These are phyloP conservation scores for Aureobasidium melanogenum DNA, from an alignment of 2,329 filamentous ascomycete species.

Conservation along the genomic window DNA sequence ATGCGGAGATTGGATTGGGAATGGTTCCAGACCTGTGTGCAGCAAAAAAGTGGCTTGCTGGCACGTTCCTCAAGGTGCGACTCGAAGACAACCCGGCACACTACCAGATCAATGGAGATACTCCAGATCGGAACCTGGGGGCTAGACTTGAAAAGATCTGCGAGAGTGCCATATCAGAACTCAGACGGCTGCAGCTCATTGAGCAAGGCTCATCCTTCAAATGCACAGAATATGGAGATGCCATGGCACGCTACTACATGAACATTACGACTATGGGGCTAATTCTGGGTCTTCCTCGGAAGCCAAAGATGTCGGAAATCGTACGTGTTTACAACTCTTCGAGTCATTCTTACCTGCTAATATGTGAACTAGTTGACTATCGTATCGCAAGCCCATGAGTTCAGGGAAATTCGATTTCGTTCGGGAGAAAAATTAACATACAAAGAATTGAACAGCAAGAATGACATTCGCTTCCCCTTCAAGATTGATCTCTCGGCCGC, in stretches of 20 bases:
- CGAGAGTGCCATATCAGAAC: conserved; percentile 55
- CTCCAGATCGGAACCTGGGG: conserved; percentile 45
- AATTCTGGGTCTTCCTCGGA: conserved; percentile 53
- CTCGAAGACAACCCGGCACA: conserved; percentile 60
- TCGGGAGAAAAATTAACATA: conserved; percentile 60
- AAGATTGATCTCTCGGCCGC: conserved; percentile 56
- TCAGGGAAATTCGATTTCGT: conserved; percentile 63
- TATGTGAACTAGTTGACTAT: conserved; percentile 48
- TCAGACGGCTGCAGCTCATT: conserved; percentile 54
- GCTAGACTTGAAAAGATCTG: conserved; percentile 63
- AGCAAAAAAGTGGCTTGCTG: conserved; percentile 64
- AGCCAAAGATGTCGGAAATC: conserved; percentile 56
- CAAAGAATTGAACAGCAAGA: conserved; percentile 61
- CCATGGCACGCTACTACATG: conserved; percentile 77
- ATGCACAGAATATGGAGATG: conserved; percentile 64
- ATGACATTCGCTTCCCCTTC: conserved; percentile 61
- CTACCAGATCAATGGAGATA: conserved; percentile 56
- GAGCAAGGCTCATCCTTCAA: conserved; percentile 40
- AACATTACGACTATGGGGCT: conserved; percentile 70
- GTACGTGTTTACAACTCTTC: conserved; percentile 38
- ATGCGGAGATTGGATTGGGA: conserved; percentile 71
- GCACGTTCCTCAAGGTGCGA: conserved; percentile 71
- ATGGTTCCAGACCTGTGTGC: conserved; percentile 57
- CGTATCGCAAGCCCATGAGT: conserved; percentile 62
- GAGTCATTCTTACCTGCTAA: background rate